A percentile compares a stretch with the other conserved stretches of the same genome.
Evolutionary conservation across 371 early-diverging fungal genomes (phyloP).

Genomic region (Umbelopsis sp.): DNA sequence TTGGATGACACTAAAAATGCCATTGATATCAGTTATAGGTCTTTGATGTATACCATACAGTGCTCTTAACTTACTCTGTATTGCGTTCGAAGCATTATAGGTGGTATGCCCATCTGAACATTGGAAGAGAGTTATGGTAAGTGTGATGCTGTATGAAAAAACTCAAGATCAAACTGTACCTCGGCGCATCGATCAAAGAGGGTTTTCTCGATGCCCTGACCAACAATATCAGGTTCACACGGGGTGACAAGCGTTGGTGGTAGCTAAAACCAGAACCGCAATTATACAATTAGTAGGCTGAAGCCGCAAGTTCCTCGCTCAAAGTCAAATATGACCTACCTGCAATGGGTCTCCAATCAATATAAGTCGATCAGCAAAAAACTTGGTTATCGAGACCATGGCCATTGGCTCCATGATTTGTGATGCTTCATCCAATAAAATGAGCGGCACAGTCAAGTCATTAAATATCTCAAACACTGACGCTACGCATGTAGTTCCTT

Average conservation of each 20-base stretch:
- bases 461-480: constrained; percentile 75
- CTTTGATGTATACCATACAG: not conserved
- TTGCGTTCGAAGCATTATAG: constrained; percentile 80
- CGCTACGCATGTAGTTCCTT: constrained; percentile 79
- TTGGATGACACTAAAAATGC: constrained; percentile 74
- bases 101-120: constrained; percentile 25
- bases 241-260: constrained; percentile 77
- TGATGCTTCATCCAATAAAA: constrained; percentile 89
- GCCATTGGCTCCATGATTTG: constrained; percentile 90
- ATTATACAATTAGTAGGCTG: not conserved
- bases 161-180: constrained; percentile 27
- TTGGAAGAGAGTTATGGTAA: too few species aligned
- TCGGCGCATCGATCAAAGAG: constrained; percentile 83
- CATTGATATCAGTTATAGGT: not conserved
- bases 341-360: constrained; percentile 92
- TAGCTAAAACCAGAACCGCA: constrained; percentile 52
- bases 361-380: constrained; percentile 66
- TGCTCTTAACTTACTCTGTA: constrained; percentile 69
- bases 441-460: constrained; percentile 61
- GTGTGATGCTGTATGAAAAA: too few species aligned
- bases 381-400: constrained; percentile 77
- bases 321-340: constrained; percentile 21
- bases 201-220: constrained; percentile 79
- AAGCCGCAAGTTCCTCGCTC: too few species aligned
- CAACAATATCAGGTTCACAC: constrained; percentile 41